A percentile compares a stretch with the other conserved stretches of the same genome.
phyloP scores from a whole-genome alignment of 2,329 filamentous ascomycete genomes.

The Nemania bipapillata region DNA sequence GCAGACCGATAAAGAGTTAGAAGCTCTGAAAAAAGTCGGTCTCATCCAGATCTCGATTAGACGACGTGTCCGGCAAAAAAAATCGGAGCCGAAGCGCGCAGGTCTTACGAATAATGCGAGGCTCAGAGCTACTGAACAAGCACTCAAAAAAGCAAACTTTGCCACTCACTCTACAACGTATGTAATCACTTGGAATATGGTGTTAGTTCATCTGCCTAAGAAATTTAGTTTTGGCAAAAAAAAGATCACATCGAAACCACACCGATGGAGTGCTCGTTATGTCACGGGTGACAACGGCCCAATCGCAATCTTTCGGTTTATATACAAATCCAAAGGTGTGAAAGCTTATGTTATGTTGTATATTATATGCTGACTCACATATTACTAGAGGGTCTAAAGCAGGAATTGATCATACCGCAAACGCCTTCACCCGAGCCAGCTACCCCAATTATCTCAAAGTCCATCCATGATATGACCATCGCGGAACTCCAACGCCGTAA shows the following conservation, averaged over 20 bases:
- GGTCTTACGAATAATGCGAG: background rate
- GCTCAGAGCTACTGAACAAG: conserved; percentile 48
- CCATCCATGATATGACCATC: conserved; percentile 39
- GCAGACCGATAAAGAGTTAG: conserved; percentile 40
- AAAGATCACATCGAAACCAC: background rate
- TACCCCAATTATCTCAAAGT: background rate
- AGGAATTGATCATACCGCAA: conserved; percentile 49
- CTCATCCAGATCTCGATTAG: conserved; percentile 43
- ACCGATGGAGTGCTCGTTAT: background rate
- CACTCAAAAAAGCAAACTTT: conserved; percentile 50
- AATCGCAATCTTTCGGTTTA: conserved; percentile 48
- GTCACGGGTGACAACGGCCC: conserved; percentile 34
- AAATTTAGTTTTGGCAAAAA: background rate
- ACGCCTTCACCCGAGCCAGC: conserved; percentile 37
- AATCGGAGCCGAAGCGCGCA: background rate
- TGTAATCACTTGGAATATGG: conserved; percentile 13
- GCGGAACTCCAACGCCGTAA: conserved; percentile 42
- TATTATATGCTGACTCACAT: background rate
- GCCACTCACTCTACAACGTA: conserved; percentile 51
- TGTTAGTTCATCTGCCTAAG: conserved; percentile 1
- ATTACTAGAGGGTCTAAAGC: conserved; percentile 47
- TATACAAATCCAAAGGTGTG: conserved; percentile 51
- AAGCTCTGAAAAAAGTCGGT: conserved; percentile 44
- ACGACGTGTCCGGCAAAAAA: conserved; percentile 15
- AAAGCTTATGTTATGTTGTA: background rate